Conservation (phyloP, 83 land plant genomes). For the Diphasiastrum complanatum region DNA sequence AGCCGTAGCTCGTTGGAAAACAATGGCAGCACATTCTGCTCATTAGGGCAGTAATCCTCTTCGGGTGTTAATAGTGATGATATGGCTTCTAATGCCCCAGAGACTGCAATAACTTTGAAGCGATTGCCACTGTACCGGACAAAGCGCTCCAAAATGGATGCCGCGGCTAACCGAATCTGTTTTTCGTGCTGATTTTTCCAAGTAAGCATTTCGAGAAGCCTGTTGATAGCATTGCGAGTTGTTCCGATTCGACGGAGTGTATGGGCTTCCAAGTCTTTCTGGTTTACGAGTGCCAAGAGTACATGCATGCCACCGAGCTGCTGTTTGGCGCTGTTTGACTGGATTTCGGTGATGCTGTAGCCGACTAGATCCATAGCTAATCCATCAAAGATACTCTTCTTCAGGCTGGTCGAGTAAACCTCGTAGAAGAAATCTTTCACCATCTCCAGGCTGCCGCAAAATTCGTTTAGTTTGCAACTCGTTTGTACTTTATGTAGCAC, state of each 20-base stretch:
- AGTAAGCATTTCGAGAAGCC: constrained; percentile 74
- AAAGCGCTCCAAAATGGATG: constrained; percentile 48
- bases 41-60: too few species aligned
- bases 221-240: constrained; percentile 41
- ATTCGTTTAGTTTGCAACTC: constrained; percentile 32
- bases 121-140: constrained; percentile 47
- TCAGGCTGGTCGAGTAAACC: constrained; percentile 53
- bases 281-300: constrained; percentile 31
- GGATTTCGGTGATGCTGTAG: constrained; percentile 48
- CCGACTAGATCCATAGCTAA: constrained; percentile 73
- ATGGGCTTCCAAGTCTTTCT: constrained; percentile 30
- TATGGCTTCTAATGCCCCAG: too few species aligned
- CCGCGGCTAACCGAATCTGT: constrained; percentile 49
- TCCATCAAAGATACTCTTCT: constrained; percentile 74
- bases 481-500: constrained; percentile 44
- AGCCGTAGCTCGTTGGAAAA: too few species aligned
- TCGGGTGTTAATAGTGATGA: too few species aligned
- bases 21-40: too few species aligned
- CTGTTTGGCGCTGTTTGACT: constrained; percentile 39
- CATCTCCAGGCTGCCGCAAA: constrained; percentile 26
- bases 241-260: constrained; percentile 63
- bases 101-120: constrained; percentile 55
- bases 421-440: constrained; percentile 68
- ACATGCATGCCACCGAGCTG: constrained; percentile 57
- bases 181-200: constrained; percentile 61